Base-by-base conservation (phyloP, 495 filamentous ascomycete species). In the Margaritispora aquatica region DNA sequence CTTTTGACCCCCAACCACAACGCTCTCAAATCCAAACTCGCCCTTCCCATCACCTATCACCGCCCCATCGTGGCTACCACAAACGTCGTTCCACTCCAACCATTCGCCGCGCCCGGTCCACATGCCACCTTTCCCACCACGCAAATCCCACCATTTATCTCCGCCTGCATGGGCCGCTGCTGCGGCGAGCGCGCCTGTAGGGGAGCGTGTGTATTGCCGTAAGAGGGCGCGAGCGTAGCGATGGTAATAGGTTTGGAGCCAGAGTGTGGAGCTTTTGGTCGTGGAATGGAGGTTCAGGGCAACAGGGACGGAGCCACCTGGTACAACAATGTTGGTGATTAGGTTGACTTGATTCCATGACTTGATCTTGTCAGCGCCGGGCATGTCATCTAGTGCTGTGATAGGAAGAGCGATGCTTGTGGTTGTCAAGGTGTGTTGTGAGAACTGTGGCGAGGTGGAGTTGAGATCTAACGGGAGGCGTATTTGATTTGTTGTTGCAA, bases 241-340 rank as follows among this genome's bases (percentile, higher is more conserved):
- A 36, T 80, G 74, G 59, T 74, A 84, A 82, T 83, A 87, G 75
- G 83, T 80, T 8, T 73, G 73, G 10, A 68, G 63, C 83, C 83
- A 86, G 74, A 74, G n/a, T n/a, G n/a, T n/a, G n/a, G n/a, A n/a
- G n/a, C n/a, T n/a, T n/a, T n/a, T n/a, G n/a, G n/a, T n/a, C n/a
- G n/a, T n/a, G n/a, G n/a, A n/a, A n/a, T n/a, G n/a, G 51, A 82
- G 64, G 60, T 84, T 79, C 0, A 81, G 58, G 5, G 80, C 59
- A 1, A 75, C 72, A 0, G 82, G 81, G 20, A 84, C 71, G 41
- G 72, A 64, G 24, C 71, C 71, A 10, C 77, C 73, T 49, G 76
- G 73, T 23, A 78, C 63, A 58, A 57, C 34, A 19, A 63, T 20
- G 41, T 85, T 85, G n/a, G 80, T 83, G 60, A 75, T 69, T 0